phyloP scores from a whole-genome alignment of 2,329 filamentous ascomycete species.

The Aspergillus sergii region DNA sequence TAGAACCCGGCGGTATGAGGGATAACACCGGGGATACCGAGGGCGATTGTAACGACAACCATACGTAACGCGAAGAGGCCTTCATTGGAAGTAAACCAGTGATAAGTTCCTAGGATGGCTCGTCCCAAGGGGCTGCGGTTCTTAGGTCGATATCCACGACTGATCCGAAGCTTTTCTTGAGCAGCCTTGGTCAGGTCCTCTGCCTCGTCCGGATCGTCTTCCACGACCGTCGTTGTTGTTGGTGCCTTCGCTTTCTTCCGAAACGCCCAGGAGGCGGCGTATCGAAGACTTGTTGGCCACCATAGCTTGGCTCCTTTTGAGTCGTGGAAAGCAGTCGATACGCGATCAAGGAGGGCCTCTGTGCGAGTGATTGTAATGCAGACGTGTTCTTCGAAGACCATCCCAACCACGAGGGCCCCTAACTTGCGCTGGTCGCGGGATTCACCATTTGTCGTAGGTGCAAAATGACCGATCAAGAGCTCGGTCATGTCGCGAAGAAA shows the following conservation, averaged over 20 bases:
- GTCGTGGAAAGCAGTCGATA: conserved; percentile 40
- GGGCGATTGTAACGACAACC: conserved; percentile 51
- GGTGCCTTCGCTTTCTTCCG: conserved; percentile 30
- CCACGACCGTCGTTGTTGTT: conserved; percentile 17
- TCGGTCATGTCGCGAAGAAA: conserved; percentile 43
- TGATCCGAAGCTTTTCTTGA: conserved; percentile 41
- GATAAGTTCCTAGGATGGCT: conserved; percentile 33
- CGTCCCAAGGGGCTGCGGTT: conserved; percentile 31
- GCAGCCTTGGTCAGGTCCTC: conserved; percentile 39
- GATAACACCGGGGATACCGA: conserved; percentile 47
- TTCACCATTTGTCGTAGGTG: neutral
- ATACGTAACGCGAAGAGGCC: conserved; percentile 53
- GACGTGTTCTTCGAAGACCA: conserved; percentile 52
- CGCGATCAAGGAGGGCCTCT: conserved; percentile 36
- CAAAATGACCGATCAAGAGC: conserved; percentile 33
- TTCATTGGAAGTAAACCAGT: conserved; percentile 46
- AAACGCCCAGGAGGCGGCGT: conserved; percentile 45
- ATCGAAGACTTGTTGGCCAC: conserved; percentile 46
- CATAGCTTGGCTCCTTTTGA: conserved; percentile 44
- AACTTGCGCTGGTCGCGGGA: conserved; percentile 31
- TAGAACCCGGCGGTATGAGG: conserved; percentile 52
- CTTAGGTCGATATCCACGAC: conserved; percentile 32
- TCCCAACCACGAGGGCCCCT: conserved; percentile 47
- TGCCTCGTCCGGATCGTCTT: conserved; percentile 29
- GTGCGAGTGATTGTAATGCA: conserved; percentile 23